Base-by-base conservation (phyloP, 2,329 filamentous ascomycete species). In the Fusarium goolgardi region DNA sequence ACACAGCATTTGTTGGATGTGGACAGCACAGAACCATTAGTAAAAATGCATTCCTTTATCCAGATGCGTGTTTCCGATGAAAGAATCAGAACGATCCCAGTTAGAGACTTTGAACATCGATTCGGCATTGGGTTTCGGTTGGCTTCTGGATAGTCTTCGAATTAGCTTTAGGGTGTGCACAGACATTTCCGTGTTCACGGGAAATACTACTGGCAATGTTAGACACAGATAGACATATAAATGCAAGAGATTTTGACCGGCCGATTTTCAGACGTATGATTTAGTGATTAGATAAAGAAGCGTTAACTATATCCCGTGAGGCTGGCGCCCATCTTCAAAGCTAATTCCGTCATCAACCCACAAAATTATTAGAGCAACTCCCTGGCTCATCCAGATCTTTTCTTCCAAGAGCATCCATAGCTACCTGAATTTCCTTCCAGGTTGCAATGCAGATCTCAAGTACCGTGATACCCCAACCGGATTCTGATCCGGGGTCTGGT, bases 371-470 rank as follows among this genome's bases (percentile, higher is more conserved):
- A 29, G n/a, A 34, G 39, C 11, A 54, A 40, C 21, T 46, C 11
- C 32, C 41, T 12, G 65, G 63, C 34, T 66, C 37, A 32, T 77
- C 74, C 16, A 78, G 54, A 49, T 77, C 76, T 25, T 65, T 70
- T 44, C 75, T 69, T 9, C 71, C 75, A 45, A 78, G 49, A 12
- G 25, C 18, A 40, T 75, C 71, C 61, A 75, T 63, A 2, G 63
- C 71, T 15, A 31, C 25, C 21, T 63, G 54, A 16, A 79, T 74
- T 21, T 77, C 73, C 37, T 75, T 75, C 78, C 77, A 78, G 2
- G 61, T 68, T 6, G 67, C 62, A 8, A 65, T 61, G 10, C 68
- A 64, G n/a, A 79, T 76, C 27, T 67, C 69, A 35, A 75, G 44
- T 18, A 78, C 63, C 23, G 59, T 18, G 9, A 77, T 53, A 4